phyloP scores from a whole-genome alignment of 305 asterid genomes.

The Fraxinus albicans region DNA sequence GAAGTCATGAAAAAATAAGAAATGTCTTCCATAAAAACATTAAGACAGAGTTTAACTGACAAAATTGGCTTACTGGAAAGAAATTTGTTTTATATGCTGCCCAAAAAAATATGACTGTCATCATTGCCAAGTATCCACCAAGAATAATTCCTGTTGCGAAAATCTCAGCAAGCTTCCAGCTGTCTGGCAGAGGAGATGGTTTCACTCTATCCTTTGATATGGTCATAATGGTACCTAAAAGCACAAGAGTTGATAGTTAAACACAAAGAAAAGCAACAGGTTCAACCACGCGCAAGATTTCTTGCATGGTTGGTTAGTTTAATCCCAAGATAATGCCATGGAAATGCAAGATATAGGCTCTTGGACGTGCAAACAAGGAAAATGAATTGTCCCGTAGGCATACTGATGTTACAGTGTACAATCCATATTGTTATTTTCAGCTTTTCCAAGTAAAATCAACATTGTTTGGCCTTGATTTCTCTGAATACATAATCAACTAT shows the following conservation, averaged over 20 bases:
- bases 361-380: neutral
- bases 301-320: slow-evolving; percentile 6
- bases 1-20: slow-evolving; percentile 5
- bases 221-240: slow-evolving; percentile 77
- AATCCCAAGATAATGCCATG: neutral
- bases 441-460: neutral
- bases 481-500: neutral
- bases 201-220: slow-evolving; percentile 79
- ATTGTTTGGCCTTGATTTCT: neutral
- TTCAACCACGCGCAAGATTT: slow-evolving; percentile 2
- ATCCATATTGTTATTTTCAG: neutral
- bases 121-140: slow-evolving; percentile 78
- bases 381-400: neutral
- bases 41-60: neutral
- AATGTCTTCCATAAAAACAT: neutral
- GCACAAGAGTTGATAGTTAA: slow-evolving; percentile 10
- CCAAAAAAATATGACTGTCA: slow-evolving; percentile 83
- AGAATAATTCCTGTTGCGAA: slow-evolving; percentile 71
- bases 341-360: neutral
- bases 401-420: neutral
- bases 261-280: slow-evolving; percentile 15
- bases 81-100: slow-evolving; percentile 70
- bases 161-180: slow-evolving; percentile 81
- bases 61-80: slow-evolving; percentile 55
- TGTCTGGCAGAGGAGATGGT: slow-evolving; percentile 81